Base-by-base conservation (phyloP, 805 yeast species). In the Cyberlindnera nakhonratchasimensis region DNA sequence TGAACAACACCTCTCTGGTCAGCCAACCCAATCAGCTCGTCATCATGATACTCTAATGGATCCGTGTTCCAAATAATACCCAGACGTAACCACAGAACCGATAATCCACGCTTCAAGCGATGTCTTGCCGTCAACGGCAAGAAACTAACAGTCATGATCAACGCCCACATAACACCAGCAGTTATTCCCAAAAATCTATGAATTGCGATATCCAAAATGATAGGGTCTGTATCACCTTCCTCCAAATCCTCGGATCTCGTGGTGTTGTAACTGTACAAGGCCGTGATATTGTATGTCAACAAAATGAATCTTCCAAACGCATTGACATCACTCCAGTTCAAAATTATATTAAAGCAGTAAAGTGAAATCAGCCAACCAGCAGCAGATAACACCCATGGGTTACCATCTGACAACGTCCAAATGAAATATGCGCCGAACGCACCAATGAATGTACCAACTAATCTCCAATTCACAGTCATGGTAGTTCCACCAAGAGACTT, bases 401-500 rank as follows among this genome's bases (percentile, higher is more conserved):
- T 72, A 0, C 80, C 86, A 37, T 75, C 77, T 43, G 77, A 75
- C 1, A 75, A 16, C 3, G 59, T 57, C 91, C 91, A 86, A 2
- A 75, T 68, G 6, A 67, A 10, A 50, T 70, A 79, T 0, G 95
- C 95, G 6, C 67, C 52, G 10, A 68, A 46, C 1, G 90, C 85
- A 0, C 96, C 96, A 6, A 83, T 39, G 44, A 79, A 75, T 0
- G 95, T 87, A 0, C 96, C 96, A 20, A 81, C 46, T 42, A 86
- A 69, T 53, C 86, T 66, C 84, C 85, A 80, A 51, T 80, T 79
- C 5, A 79, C 80, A 0, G 93, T 82, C 79, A 81, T 77, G 10
- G 86, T 75, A 0, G 95, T 87, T 0, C 95, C 95, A 9, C 96
- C 96, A 5, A 86, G 65, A 1, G 90, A 82, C 54, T 85, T 85